phyloP scores from a whole-genome alignment of 257 asterid genomes.

The Leonotis leonurus region DNA sequence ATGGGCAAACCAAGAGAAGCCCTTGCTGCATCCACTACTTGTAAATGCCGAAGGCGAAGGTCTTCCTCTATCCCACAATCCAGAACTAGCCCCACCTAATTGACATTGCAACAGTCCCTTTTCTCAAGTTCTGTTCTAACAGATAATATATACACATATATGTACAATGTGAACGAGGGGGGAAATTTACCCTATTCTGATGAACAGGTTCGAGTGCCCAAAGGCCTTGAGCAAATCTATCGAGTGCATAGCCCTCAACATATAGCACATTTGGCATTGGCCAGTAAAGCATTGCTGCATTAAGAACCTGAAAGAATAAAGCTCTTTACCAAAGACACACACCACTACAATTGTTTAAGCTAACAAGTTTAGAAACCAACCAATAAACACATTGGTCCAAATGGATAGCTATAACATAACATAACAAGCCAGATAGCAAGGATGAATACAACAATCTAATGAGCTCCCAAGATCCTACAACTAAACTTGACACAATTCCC shows the following conservation, averaged over 20 bases:
- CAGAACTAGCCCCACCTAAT: slow-evolving; percentile 79
- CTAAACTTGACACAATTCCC: too few relatives aligned
- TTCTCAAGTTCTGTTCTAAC: slow-evolving; percentile 13
- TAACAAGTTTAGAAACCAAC: not conserved
- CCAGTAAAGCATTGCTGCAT: slow-evolving; percentile 99
- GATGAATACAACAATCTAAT: not conserved
- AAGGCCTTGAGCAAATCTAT: slow-evolving; percentile 83
- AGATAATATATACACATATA: too few relatives aligned
- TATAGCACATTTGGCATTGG: slow-evolving; percentile 79
- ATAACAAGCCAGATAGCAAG: not conserved
- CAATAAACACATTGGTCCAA: not conserved
- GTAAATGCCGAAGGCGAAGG: slow-evolving; percentile 77
- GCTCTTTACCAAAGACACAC: slow-evolving; percentile 20
- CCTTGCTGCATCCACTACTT: slow-evolving; percentile 84
- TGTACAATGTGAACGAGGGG: not conserved
- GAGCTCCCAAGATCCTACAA: not conserved
- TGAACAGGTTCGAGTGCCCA: slow-evolving; percentile 87
- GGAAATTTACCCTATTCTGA: slow-evolving; percentile 65
- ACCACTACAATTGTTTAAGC: not conserved
- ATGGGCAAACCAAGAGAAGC: slow-evolving; percentile 92
- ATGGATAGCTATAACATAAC: not conserved
- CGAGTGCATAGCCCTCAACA: slow-evolving; percentile 93
- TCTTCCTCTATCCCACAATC: slow-evolving; percentile 89
- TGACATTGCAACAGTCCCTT: slow-evolving; percentile 10
- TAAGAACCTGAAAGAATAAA: slow-evolving; percentile 72